Evolutionary conservation across 306 rosid species (phyloP).

Genomic region (Trifolium subterraneum): DNA sequence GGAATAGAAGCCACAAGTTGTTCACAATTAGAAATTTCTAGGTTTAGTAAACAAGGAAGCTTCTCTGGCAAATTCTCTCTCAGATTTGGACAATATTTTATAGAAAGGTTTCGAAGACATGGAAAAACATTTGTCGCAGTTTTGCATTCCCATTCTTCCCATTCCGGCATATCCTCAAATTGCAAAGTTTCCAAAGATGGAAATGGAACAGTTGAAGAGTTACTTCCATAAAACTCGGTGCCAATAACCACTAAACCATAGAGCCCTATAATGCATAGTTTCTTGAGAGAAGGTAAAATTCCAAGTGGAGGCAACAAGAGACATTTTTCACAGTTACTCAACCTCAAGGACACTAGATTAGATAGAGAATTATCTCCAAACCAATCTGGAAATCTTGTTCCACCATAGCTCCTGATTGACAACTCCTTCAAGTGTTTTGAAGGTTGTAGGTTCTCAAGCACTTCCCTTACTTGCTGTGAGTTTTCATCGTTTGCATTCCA

Average conservation of each 20-base stretch:
- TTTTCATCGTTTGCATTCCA: not conserved
- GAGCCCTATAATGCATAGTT: not conserved
- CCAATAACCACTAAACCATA: not conserved
- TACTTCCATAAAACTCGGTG: not conserved
- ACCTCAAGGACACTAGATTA: not conserved
- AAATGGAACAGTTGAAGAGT: not conserved
- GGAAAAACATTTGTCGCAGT: not conserved
- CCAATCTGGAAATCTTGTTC: not conserved
- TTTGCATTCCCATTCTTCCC: not conserved
- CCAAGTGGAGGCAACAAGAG: not conserved
- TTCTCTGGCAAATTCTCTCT: not conserved
- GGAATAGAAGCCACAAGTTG: not conserved
- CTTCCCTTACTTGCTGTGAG: not conserved
- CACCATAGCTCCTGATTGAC: not conserved
- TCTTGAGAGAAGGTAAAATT: not conserved
- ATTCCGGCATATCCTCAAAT: not conserved
- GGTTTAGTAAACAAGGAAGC: not conserved
- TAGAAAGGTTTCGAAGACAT: not conserved
- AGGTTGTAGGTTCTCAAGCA: not conserved
- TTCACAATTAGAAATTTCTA: not conserved
- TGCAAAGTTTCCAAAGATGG: not conserved
- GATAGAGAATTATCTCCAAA: not conserved
- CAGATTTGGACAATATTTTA: not conserved
- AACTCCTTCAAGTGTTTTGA: constrained; percentile 3
- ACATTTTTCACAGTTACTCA: not conserved